Base-by-base conservation (phyloP, 768 basidiomycete species). In the Hypholoma sublateritium region DNA sequence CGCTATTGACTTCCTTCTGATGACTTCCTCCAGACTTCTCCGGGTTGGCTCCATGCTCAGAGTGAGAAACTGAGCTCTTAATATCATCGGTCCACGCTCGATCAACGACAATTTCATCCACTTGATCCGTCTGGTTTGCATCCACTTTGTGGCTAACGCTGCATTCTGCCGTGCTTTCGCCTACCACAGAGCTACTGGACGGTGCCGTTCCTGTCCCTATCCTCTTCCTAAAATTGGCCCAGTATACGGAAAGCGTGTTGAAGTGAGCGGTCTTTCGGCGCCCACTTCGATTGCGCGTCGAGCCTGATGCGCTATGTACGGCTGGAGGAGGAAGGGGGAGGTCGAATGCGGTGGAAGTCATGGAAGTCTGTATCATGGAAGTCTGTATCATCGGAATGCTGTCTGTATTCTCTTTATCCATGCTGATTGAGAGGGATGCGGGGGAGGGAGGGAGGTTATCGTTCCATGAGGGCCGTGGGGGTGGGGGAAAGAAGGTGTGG, bases 31-130 rank as follows among this genome's bases (percentile, higher is more conserved):
- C 77, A 12, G 80, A 76, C 70, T 81, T 82, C 42, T 85, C 80
- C 14, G 76, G 78, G 16, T 70, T 76, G 16, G 62, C 62, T 51
- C 73, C 79, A 25, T 80, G 78, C 25, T 86, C 84, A 14, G 83
- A 82, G 53, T 80, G 80, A 21, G 80, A 71, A 41, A 77, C 68
- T 19, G 80, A 80, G 50, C 75, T 84, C 67, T 79, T 82, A 59
- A 80, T 75, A 58, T 83, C 83, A 54, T 84, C 83, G 2, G 79
- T 73, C 88, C 87, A 89, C 32, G 77, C 72, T 46, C 88, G 80
- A 69, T 92, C 89, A 14, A 92, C 89, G 21, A 92, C 83, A 19
- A 91, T 82, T 72, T 89, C 82, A 68, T 92, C 82, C 7, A 91
- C 83, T 51, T 76, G 72, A 35, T 69, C 74, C 25, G 75, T 76